These are phyloP conservation scores for Teratosphaeria pseudoeucalypti DNA, from an alignment of 2,329 filamentous ascomycete genomes.

Conservation along the genomic window DNA sequence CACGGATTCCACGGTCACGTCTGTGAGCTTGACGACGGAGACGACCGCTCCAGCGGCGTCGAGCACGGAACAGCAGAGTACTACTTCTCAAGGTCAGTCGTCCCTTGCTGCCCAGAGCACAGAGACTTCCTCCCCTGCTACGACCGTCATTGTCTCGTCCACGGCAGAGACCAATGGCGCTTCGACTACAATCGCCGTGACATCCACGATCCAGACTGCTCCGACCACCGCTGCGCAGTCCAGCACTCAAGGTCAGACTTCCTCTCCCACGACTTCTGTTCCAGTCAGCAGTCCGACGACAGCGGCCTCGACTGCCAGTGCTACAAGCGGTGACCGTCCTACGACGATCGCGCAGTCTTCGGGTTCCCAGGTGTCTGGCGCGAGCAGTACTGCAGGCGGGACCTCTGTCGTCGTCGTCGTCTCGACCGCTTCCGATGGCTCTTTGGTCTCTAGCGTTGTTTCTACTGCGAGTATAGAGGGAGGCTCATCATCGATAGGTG, in stretches of 20 bases:
- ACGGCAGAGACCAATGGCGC: conserved; percentile 1
- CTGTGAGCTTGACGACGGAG: conserved; percentile 14
- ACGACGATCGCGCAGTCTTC: neutral
- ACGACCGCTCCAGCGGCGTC: conserved; percentile 5
- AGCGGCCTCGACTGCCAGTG: conserved; percentile 2
- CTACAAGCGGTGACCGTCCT: neutral
- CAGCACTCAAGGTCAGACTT: conserved; percentile 5
- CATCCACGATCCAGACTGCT: neutral
- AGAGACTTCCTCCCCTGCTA: neutral
- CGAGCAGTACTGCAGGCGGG: conserved; percentile 1
- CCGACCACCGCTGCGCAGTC: conserved; percentile 2
- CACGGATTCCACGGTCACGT: conserved; percentile 17
- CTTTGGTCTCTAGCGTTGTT: neutral
- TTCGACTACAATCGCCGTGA: conserved; percentile 1
- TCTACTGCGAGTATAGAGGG: neutral
- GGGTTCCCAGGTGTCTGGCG: neutral
- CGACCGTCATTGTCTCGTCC: conserved; percentile 5
- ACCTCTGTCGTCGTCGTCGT: neutral
- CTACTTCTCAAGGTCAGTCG: conserved; percentile 11
- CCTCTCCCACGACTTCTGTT: conserved; percentile 5
- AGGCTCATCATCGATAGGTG: conserved; percentile 5
- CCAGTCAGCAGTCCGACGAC: conserved; percentile 5
- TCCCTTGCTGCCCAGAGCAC: conserved; percentile 5
- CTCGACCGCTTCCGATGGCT: conserved; percentile 6
- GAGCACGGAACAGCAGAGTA: neutral